A percentile compares a stretch with the other conserved stretches of the same genome.
Evolutionary conservation across 2,329 filamentous ascomycete species (phyloP).

Genomic region (Furcasterigmium furcatum): DNA sequence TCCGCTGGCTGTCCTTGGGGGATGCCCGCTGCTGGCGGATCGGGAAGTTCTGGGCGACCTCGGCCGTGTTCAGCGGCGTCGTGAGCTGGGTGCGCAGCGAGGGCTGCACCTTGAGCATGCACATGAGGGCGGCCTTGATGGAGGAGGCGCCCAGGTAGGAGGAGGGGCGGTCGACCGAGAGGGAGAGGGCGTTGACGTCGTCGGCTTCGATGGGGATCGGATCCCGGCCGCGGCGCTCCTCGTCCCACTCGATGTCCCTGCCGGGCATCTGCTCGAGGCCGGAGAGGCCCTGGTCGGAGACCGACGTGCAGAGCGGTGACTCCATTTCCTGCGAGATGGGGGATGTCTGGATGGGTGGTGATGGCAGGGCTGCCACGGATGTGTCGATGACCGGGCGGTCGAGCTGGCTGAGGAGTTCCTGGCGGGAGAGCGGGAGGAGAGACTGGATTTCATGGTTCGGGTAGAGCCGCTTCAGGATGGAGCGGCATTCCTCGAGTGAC

Average conservation of each 20-base stretch:
- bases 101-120: slow-evolving; percentile 59
- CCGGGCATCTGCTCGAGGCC: slow-evolving; percentile 67
- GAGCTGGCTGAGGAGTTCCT: slow-evolving; percentile 56
- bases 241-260: slow-evolving; percentile 64
- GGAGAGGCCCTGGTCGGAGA: slow-evolving; percentile 43
- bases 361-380: slow-evolving; percentile 40
- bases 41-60: slow-evolving; percentile 42
- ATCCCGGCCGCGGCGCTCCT: slow-evolving; percentile 53
- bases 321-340: slow-evolving; percentile 44
- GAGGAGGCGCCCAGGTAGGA: slow-evolving; percentile 73
- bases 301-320: slow-evolving; percentile 34
- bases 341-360: slow-evolving; percentile 49
- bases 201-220: slow-evolving; percentile 63
- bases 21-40: slow-evolving; percentile 36
- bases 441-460: slow-evolving; percentile 52
- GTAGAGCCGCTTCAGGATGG: slow-evolving; percentile 59
- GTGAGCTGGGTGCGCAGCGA: slow-evolving; percentile 41
- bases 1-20: slow-evolving; percentile 41
- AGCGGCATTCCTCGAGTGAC: slow-evolving; percentile 62
- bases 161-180: slow-evolving; percentile 52
- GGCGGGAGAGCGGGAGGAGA: slow-evolving; percentile 51
- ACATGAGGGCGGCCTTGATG: slow-evolving; percentile 70
- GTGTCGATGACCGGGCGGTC: slow-evolving; percentile 40
- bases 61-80: slow-evolving; percentile 42
- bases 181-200: slow-evolving; percentile 55